Conservation (phyloP, 148 eudicot species). For the Vaccinium vitisidaea region DNA sequence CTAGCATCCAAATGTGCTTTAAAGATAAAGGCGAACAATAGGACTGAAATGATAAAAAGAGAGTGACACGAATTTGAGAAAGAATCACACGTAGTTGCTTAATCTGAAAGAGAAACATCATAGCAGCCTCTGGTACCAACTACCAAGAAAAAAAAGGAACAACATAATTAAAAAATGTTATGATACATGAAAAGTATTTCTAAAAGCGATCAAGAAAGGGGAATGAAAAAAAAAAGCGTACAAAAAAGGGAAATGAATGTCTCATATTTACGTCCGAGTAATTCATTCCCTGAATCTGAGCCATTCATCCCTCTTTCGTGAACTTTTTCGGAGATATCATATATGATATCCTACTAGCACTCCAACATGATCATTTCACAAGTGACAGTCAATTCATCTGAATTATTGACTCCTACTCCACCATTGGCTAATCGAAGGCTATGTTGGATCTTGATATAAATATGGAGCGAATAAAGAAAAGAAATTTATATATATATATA, state of each 20-base stretch:
- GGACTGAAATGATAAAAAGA: not conserved
- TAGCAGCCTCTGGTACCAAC: not conserved
- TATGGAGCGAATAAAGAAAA: not conserved
- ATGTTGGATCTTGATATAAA: no score
- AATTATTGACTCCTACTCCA: not conserved
- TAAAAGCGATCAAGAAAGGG: no score
- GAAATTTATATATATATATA: not conserved
- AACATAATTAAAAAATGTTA: no score
- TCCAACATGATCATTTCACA: not conserved
- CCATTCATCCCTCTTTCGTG: no score
- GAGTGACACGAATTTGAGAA: not conserved
- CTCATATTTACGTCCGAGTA: no score
- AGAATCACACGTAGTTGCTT: not conserved
- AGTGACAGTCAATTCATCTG: not conserved
- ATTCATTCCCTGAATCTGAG: no score
- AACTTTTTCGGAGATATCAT: no score
- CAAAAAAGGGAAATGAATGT: no score
- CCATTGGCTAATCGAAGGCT: not conserved
- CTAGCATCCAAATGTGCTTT: not conserved
- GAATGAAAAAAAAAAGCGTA: no score
- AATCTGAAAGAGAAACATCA: no score
- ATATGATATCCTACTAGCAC: no score
- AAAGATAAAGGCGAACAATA: not conserved
- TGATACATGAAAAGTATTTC: no score
- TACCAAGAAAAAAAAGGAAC: not conserved